Conservation (phyloP, 2,329 filamentous ascomycete genomes). For the Grosmannia huntii region DNA sequence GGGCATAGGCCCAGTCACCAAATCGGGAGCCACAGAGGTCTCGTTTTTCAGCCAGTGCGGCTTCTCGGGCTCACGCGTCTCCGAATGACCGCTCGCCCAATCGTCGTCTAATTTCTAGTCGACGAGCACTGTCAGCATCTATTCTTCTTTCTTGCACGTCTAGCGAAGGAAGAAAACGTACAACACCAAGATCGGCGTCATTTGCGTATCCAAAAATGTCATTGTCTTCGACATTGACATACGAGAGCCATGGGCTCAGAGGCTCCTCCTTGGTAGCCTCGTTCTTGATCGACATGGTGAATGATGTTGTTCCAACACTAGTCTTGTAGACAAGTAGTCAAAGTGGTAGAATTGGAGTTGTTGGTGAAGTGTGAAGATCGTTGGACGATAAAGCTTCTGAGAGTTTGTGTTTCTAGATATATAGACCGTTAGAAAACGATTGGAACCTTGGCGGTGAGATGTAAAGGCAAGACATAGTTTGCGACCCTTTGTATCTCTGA, state of each 20-base stretch:
- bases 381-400: background rate
- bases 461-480: background rate
- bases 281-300: background rate
- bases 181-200: background rate
- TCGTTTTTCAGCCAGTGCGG: background rate
- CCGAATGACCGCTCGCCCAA: background rate
- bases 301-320: background rate
- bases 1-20: background rate
- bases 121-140: background rate
- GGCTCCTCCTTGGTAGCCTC: background rate
- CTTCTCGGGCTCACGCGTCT: background rate
- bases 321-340: background rate
- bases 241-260: background rate
- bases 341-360: background rate
- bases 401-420: background rate
- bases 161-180: background rate
- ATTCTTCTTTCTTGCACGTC: background rate
- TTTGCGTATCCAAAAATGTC: background rate
- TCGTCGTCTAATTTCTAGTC: background rate
- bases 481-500: background rate
- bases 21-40: background rate
- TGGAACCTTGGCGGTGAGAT: background rate
- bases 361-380: background rate
- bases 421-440: background rate
- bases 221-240: background rate